phyloP scores from a whole-genome alignment of 345 rosid species.

The Murraya paniculata region DNA sequence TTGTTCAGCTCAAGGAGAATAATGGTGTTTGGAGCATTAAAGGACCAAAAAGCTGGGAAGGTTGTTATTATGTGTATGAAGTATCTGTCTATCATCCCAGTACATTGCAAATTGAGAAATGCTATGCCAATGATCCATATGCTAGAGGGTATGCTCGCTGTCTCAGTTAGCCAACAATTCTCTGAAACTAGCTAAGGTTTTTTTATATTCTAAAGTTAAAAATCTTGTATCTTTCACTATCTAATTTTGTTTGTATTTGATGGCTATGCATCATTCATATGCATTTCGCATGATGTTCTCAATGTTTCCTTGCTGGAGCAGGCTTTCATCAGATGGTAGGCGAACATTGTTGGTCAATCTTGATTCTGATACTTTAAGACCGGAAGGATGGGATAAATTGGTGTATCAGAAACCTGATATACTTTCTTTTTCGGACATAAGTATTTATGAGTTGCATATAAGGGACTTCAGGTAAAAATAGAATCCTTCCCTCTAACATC shows the following conservation, averaged over 20 bases:
- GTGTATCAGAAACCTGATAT: slow-evolving; percentile 64
- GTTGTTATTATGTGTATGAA: slow-evolving; percentile 80
- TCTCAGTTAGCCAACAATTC: slow-evolving; percentile 31
- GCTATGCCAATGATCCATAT: slow-evolving; percentile 94
- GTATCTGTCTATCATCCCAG: slow-evolving; percentile 80
- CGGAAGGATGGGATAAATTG: slow-evolving; percentile 78
- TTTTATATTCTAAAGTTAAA: slow-evolving; percentile 9
- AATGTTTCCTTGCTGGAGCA: slow-evolving; percentile 36
- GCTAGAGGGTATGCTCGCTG: slow-evolving; percentile 73
- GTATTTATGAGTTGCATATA: slow-evolving; percentile 89
- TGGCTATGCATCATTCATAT: not conserved
- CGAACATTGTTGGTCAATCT: slow-evolving; percentile 75
- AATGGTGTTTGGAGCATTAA: slow-evolving; percentile 73
- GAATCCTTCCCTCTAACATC: slow-evolving; percentile 1
- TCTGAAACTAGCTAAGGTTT: slow-evolving; percentile 19
- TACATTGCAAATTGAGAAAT: slow-evolving; percentile 67
- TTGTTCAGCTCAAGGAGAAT: slow-evolving; percentile 48
- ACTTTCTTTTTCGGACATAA: slow-evolving; percentile 65
- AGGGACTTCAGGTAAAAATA: slow-evolving; percentile 81
- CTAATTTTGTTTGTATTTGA: not conserved
- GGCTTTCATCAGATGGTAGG: slow-evolving; percentile 84
- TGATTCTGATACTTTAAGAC: slow-evolving; percentile 55
- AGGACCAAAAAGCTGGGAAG: slow-evolving; percentile 77
- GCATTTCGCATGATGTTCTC: slow-evolving; percentile 13
- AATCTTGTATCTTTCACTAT: not conserved